phyloP scores from a whole-genome alignment of 768 basidiomycete species.

The Hemileccinum rubropunctum region DNA sequence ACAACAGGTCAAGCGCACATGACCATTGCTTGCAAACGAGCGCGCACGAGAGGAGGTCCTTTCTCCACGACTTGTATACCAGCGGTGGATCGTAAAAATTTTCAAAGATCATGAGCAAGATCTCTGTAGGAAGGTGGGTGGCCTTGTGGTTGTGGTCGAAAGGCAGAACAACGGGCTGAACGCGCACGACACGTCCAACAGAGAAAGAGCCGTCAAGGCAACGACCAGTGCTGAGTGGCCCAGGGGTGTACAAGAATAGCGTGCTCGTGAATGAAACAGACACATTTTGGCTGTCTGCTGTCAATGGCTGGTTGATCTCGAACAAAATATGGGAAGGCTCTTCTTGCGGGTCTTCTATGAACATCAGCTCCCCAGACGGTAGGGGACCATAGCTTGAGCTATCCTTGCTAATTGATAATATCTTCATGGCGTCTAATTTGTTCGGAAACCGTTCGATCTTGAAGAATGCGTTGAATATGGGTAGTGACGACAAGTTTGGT shows the following conservation, averaged over 20 bases:
- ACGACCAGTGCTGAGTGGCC: not conserved
- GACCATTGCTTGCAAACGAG: constrained; percentile 2
- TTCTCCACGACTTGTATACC: not conserved
- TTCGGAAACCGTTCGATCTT: not conserved
- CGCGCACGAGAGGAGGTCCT: not conserved
- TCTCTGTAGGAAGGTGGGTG: not conserved
- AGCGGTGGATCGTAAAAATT: not conserved
- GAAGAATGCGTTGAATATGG: not conserved
- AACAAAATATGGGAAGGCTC: not conserved
- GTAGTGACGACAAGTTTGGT: not conserved
- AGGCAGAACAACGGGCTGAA: not conserved
- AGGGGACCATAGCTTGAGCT: too few relatives aligned
- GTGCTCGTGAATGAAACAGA: not conserved
- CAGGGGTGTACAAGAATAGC: not conserved
- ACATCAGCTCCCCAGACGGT: not conserved
- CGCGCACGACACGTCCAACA: not conserved
- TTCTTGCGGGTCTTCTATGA: not conserved
- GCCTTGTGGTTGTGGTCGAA: not conserved
- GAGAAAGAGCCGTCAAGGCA: not conserved
- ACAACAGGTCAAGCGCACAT: constrained; percentile 1
- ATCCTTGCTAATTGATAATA: not conserved
- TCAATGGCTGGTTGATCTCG: not conserved
- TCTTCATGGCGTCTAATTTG: not conserved
- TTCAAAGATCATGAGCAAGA: not conserved
- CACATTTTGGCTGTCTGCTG: not conserved